Evolutionary conservation across 2,329 filamentous ascomycete species (phyloP), one percentile per base, ranked within the genome.

Genomic region (Pyricularia sp.): DNA sequence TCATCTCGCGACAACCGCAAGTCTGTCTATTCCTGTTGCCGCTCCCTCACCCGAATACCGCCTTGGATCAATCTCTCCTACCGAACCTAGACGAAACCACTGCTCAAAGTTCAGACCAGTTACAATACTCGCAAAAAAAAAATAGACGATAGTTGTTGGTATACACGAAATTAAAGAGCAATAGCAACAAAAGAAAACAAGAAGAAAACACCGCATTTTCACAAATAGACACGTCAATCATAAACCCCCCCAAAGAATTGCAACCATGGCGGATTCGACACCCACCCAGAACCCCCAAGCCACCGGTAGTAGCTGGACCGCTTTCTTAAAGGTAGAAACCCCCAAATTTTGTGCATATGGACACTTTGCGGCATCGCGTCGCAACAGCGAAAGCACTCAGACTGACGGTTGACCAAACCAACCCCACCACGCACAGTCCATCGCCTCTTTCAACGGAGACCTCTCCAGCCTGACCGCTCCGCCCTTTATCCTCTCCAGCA

Each of bases 371-470:
- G 42, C 42, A 42, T 42, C 7, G 42, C 4, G 42, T 61, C 23
- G 58, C 58, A 61, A 17, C 1, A 66, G 68, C 42, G 69, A 68
- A 3, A 71, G 31, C 64, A 68, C 58, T 65, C 67, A 61, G 70
- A 66, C 55, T 69, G 69, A 55, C 69, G 64, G 50, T 67, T 67
- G 50, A 31, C 30, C 33, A 68, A 71, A 31, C 65, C 67, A 61
- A 11, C 12, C 28, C 30, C 30, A 36, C 23, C 14, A 36, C 55
- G 26, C 25, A 63, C 72, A 87, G 85, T 93, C 91, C 65, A 91
- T 94, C 76, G 89, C 90, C 68, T 92, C 90, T 4, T 94, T 94
- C 82, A 92, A 91, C 76, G 92, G 92, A 74, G 92, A 94, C 78
- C 85, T 94, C 70, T 90, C 91, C 42, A 92, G 90, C 70, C 82